Base-by-base conservation (phyloP, 116 monocot genomes). In the Cymodocea nodosa region DNA sequence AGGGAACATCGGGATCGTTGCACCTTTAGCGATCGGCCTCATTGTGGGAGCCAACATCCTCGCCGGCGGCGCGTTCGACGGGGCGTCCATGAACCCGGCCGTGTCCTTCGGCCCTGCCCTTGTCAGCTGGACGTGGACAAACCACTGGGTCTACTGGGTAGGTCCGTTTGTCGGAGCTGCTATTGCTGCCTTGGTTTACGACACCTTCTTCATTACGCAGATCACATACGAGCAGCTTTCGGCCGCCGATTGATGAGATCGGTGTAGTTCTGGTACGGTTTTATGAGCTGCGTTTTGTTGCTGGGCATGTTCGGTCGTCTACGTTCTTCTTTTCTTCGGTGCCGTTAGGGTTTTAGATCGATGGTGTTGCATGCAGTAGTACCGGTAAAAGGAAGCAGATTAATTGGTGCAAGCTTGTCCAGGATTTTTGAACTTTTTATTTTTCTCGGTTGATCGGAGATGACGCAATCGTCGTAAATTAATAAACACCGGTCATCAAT, bases 61-160 rank as follows among this genome's bases (percentile, higher is more conserved):
- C 63, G 77, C 70, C 18, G 79, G 79, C 13, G 79, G 79, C 3
- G 70, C 79, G 5, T 79, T 79, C 67, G 75, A 75, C 56, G 75
- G 79, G 14, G 79, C 79, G 17, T 79, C 79, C 30, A 79, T 79
- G 79, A 78, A 78, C 70, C 78, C 78, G 4, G 78, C 78, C 6
- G 78, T 78, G 25, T 73, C 78, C 14, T 79, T 74, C 56, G 74
- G 80, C 14, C 80, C 75, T 0, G 79, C 79, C 4, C 75, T 75
- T 6, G 79, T 75, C 20, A 80, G 71, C 67, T 75, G 79, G 79
- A 71, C 65, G 15, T 80, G 79, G 79, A 37, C 35, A 13, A 66
- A 75, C 68, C 79, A 80, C 75, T 80, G 79, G 79, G 75, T 80
- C 4, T 80, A 80, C 70, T 80, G 80, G 80, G 50, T 75, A 15